phyloP scores from a whole-genome alignment of 2,329 filamentous ascomycete genomes.

The Paecilomyces sp. region DNA sequence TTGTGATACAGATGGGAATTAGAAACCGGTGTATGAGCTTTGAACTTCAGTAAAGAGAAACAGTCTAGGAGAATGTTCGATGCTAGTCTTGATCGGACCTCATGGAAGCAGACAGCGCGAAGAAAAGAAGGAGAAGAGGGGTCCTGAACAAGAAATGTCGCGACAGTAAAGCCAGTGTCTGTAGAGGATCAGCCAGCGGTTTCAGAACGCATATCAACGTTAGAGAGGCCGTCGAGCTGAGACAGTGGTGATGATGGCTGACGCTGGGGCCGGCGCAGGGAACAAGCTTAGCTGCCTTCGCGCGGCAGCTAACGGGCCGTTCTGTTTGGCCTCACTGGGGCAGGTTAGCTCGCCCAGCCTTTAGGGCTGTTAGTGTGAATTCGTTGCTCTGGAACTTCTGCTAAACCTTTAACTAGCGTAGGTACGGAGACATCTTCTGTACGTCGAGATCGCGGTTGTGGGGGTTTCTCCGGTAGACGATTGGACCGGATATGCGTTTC shows the following conservation, averaged over 20 bases:
- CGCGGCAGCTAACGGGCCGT: background rate
- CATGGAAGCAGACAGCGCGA: background rate
- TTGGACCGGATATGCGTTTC: background rate
- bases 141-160: background rate
- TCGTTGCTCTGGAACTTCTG: background rate
- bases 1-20: background rate
- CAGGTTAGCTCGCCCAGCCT: background rate
- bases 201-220: slow-evolving; percentile 4
- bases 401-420: background rate
- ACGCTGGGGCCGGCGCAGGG: background rate
- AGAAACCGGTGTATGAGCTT: background rate
- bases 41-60: background rate
- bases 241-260: background rate
- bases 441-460: background rate
- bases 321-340: background rate
- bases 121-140: background rate
- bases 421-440: background rate
- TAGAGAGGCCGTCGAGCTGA: background rate
- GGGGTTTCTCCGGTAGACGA: background rate
- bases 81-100: background rate
- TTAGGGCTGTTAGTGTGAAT: background rate
- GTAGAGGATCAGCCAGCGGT: background rate
- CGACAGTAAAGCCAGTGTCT: background rate
- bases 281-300: background rate
- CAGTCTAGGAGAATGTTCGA: background rate